These are phyloP conservation scores for Kodamaea sagamina DNA, from an alignment of 805 yeast species.

Conservation along the genomic window DNA sequence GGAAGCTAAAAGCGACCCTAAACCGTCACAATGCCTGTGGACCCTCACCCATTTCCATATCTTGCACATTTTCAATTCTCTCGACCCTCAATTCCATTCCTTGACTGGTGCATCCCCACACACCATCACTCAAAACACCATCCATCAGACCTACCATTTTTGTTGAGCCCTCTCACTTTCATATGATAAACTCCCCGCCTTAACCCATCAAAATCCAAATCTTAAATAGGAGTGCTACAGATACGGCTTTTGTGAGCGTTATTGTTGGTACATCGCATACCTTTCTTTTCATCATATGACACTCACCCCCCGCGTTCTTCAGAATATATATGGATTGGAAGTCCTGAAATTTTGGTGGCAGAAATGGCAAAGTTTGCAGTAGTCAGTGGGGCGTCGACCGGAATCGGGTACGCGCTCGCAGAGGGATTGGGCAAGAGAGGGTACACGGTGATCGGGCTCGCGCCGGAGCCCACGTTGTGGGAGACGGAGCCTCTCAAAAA, in stretches of 20 bases:
- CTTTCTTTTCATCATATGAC: background rate
- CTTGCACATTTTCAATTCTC: too few species aligned
- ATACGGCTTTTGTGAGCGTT: background rate
- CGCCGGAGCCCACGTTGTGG: constrained; percentile 18
- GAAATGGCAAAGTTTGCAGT: constrained; percentile 20
- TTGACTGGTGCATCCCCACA: too few species aligned
- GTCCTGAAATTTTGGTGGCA: background rate
- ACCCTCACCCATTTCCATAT: too few species aligned
- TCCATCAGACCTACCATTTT: too few species aligned
- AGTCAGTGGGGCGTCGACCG: constrained; percentile 28
- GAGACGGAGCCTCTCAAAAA: constrained; percentile 19
- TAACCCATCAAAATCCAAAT: constrained; percentile 1
- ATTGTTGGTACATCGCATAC: background rate
- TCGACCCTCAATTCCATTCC: too few species aligned
- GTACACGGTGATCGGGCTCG: constrained; percentile 22
- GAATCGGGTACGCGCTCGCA: constrained; percentile 29
- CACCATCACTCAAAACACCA: too few species aligned
- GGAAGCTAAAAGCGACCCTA: too few species aligned
- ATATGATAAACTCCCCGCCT: constrained; percentile 5
- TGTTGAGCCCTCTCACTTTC: constrained; percentile 1
- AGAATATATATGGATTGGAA: background rate
- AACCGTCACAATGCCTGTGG: too few species aligned
- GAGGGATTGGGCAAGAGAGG: constrained; percentile 23
- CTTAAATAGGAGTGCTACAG: background rate
- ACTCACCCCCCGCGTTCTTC: background rate